These are phyloP conservation scores for Chalciporus sp. DNA, from an alignment of 1,284 basidiomycete species.

Conservation along the genomic window DNA sequence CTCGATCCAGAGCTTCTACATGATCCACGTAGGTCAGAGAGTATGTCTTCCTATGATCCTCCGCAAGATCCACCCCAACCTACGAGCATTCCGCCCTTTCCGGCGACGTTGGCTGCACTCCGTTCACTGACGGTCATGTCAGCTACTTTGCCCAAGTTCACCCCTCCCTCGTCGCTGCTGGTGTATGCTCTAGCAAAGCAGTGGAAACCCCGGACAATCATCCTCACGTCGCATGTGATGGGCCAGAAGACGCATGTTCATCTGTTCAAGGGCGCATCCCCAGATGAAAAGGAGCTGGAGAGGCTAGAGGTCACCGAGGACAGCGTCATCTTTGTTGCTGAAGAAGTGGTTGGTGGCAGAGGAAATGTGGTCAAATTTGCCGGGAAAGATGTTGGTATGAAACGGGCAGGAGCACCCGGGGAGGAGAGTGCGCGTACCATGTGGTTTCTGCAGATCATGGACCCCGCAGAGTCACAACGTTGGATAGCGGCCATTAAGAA, in stretches of 20 bases:
- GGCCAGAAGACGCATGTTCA: constrained; percentile 62
- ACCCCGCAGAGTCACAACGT: constrained; percentile 60
- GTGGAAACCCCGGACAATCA: constrained; percentile 67
- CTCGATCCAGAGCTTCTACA: constrained; percentile 40
- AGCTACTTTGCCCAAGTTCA: constrained; percentile 62
- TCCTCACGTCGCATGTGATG: constrained; percentile 53
- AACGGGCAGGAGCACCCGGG: constrained; percentile 36
- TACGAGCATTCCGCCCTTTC: constrained; percentile 52
- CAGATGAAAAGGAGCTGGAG: constrained; percentile 69
- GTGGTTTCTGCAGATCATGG: constrained; percentile 70
- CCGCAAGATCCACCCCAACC: constrained; percentile 15
- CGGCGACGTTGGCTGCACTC: constrained; percentile 53
- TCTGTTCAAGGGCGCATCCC: constrained; percentile 61
- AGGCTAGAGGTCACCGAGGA: constrained; percentile 73
- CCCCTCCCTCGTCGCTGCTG: constrained; percentile 64
- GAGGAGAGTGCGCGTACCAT: constrained; percentile 16
- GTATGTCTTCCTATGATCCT: constrained; percentile 16
- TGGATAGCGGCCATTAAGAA: constrained; percentile 77
- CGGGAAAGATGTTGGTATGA: constrained; percentile 56
- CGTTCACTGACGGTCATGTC: constrained; percentile 52
- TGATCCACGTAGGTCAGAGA: constrained; percentile 9
- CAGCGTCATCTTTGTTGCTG: constrained; percentile 71
- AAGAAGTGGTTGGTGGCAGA: constrained; percentile 65
- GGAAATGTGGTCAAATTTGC: constrained; percentile 68
- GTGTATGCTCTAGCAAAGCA: constrained; percentile 70